phyloP scores from a whole-genome alignment of 345 rosid species.

The Eucalyptus regnans region DNA sequence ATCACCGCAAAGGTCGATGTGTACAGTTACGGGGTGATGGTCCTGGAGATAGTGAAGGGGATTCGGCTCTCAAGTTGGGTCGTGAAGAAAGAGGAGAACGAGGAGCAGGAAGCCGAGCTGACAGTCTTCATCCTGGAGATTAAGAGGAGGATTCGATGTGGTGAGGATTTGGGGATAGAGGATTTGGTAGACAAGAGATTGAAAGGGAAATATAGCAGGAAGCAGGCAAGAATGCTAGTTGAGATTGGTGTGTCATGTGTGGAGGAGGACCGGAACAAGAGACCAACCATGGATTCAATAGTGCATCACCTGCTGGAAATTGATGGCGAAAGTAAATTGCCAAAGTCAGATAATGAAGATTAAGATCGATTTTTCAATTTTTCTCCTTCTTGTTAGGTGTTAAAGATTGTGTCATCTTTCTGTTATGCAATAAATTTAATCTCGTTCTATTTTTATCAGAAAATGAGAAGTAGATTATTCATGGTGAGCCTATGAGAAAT shows the following conservation, averaged over 20 bases:
- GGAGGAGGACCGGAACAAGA: slow-evolving; percentile 15
- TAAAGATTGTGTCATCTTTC: no score
- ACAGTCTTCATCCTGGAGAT: slow-evolving; percentile 7
- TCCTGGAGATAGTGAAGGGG: slow-evolving; percentile 30
- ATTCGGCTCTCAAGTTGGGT: slow-evolving; percentile 11
- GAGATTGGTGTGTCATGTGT: slow-evolving; percentile 12
- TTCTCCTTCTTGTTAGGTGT: no score
- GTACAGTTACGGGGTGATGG: slow-evolving; percentile 27
- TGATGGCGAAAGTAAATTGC: neutral
- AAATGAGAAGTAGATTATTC: no score
- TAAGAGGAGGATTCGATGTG: slow-evolving; percentile 3
- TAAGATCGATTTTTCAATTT: neutral
- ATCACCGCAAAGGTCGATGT: slow-evolving; percentile 30
- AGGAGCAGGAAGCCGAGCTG: slow-evolving; percentile 16
- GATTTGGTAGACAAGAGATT: slow-evolving; percentile 19
- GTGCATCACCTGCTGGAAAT: slow-evolving; percentile 4
- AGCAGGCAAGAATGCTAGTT: slow-evolving; percentile 5
- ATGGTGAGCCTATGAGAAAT: no score
- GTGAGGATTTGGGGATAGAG: slow-evolving; percentile 11
- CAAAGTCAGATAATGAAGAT: neutral
- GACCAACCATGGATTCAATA: slow-evolving; percentile 23
- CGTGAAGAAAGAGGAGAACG: neutral
- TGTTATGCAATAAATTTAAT: no score
- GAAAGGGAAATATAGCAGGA: slow-evolving; percentile 7
- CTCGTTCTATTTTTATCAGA: no score